Base-by-base conservation (phyloP, 2,329 filamentous ascomycete genomes). In the Colletotrichum australisinense region DNA sequence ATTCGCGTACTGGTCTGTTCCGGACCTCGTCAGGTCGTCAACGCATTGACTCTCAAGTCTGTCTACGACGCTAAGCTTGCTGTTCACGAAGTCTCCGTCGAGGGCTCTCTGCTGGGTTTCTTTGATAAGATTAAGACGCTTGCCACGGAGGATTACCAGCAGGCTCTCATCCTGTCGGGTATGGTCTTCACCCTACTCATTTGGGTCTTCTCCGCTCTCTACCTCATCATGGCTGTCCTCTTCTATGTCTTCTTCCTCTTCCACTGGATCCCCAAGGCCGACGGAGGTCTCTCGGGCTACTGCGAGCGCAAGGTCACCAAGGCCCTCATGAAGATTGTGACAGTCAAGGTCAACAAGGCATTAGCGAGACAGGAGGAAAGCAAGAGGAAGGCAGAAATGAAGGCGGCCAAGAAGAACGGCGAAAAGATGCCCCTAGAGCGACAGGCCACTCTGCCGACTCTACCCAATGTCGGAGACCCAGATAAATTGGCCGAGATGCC, bases 131-230 rank as follows among this genome's bases (percentile, higher is more conserved):
- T 98, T 76, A 88, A 90, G 77, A 84, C 88, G 11, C 88, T 98
- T 42, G 93, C 94, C 35, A 86, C 92, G 19, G 86, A 92, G 42
- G 93, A 97, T 81, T 92, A 91, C 74, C 91, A 92, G 76, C 94
- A 98, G 82, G 94, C 94, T 1, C 84, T 97, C 73, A 93, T 98
- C 77, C 87, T 98, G 64, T 94, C 92, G 52, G 93, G 94, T 82
- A 98, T 98, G 97, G 85, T 95, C 75, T 98, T 98, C 84, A 98
- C 96, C 4, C 82, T 98, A 26, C 81, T 98, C 67, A 91, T 98
- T 77, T 98, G 96, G 96, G 88, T 95, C 16, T 92, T 98, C 77
- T 93, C 93, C 0, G 89, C 93, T 6, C 80, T 98, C 2, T 92
- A 90, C 56, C 87, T 98, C 63, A 84, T 96, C n/a, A 80, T 94